Evolutionary conservation across 2,329 filamentous ascomycete species (phyloP).

Genomic region (Sarocladium strictum): DNA sequence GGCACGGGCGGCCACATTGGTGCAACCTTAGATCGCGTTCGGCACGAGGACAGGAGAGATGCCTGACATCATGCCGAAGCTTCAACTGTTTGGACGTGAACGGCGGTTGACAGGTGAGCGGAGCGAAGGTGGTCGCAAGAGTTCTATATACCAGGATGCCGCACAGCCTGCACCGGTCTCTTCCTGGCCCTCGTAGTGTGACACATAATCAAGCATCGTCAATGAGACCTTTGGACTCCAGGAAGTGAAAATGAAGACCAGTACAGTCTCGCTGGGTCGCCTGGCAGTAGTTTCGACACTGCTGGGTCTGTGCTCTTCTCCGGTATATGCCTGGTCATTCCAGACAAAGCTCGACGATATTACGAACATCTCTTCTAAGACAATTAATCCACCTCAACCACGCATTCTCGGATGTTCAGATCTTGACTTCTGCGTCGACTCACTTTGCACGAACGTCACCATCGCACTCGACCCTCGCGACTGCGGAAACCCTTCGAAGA

Average conservation of each 20-base stretch:
- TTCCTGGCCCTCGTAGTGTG: not conserved
- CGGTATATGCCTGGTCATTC: not conserved
- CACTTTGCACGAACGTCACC: slow-evolving; percentile 6
- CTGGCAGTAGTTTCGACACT: not conserved
- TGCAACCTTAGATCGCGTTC: not conserved
- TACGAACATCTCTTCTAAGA: not conserved
- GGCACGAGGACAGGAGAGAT: not conserved
- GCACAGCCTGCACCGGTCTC: not conserved
- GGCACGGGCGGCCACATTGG: not conserved
- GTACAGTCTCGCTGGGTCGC: not conserved
- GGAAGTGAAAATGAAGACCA: not conserved
- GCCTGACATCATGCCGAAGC: too few relatives aligned
- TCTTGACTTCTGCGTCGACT: not conserved
- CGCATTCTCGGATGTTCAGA: not conserved
- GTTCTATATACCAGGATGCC: not conserved
- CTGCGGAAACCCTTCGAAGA: not conserved
- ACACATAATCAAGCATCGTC: not conserved
- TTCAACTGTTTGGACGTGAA: too few relatives aligned
- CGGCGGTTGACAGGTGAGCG: too few relatives aligned
- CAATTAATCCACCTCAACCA: not conserved
- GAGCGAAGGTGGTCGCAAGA: not conserved
- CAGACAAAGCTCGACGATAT: not conserved
- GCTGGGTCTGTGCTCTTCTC: not conserved
- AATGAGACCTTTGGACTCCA: not conserved
- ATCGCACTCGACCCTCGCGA: slow-evolving; percentile 7